phyloP scores from a whole-genome alignment of 2,329 filamentous ascomycete species.

The Ceratocystis albifundus region DNA sequence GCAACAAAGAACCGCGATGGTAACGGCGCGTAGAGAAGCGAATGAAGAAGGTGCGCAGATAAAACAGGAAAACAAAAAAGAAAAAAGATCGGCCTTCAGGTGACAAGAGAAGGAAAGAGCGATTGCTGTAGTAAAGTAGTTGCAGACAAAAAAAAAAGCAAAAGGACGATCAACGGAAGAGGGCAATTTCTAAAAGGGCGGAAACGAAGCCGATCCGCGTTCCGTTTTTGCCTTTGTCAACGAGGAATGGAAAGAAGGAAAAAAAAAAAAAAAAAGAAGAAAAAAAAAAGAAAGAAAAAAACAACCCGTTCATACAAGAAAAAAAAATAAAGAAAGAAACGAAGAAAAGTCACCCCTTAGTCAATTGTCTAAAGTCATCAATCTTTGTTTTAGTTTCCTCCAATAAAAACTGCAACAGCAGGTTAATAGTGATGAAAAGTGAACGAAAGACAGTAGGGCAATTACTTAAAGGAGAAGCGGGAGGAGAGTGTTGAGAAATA shows the following conservation, averaged over 20 bases:
- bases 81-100: not conserved
- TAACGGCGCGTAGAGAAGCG: too few relatives aligned
- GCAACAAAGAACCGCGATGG: not conserved
- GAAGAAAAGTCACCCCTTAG: conserved; percentile 15
- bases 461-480: not conserved
- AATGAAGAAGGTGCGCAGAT: too few relatives aligned
- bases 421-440: not conserved
- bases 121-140: not conserved
- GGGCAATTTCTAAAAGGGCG: not conserved
- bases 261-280: conserved; percentile 23
- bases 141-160: not conserved
- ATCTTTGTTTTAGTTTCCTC: not conserved
- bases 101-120: conserved; percentile 10
- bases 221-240: conserved; percentile 13
- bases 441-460: conserved; percentile 12
- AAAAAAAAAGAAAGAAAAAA: conserved; percentile 22
- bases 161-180: not conserved
- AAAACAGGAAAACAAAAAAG: too few relatives aligned
- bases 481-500: not conserved
- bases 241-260: conserved; percentile 19
- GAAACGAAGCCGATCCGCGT: conserved; percentile 17
- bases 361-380: not conserved
- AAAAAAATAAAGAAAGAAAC: conserved; percentile 23
- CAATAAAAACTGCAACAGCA: not conserved
- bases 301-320: conserved; percentile 20